Base-by-base conservation (phyloP, 2,329 filamentous ascomycete species). In the Penicillium polonicum region DNA sequence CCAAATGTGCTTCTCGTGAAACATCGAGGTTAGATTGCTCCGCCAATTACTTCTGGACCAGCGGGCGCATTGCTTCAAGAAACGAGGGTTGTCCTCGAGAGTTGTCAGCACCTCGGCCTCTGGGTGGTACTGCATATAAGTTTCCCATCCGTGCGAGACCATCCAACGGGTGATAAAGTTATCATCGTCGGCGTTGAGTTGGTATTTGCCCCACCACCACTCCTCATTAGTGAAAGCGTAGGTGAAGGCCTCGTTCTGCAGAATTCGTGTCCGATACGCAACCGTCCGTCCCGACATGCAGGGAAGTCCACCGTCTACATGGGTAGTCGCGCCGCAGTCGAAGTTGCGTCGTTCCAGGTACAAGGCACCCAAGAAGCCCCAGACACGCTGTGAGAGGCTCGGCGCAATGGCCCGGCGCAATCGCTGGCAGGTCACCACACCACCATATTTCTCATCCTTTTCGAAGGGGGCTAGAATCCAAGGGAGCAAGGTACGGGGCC, bases 11-110 rank as follows among this genome's bases (percentile, higher is more conserved):
- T 88, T 82, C 77, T 97, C 93, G 63, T 85, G 85, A 63, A 93
- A 83, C 70, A 97, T 82, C 75, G 91, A 97, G 52, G 91, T 97
- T 76, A 91, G 88, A 76, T 97, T 97, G 80, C 92, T 96, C 72
- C 93, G 85, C 93, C 93, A 97, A 77, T 97, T 97, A 81, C 92
- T 97, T 70, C 93, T 87, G 43, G 94, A 92, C 93, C 93, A 97
- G 48, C 93, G 85, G 46, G 93, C 86, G 76, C 93, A 97, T 77
- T 97, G 93, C 72, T 91, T 93, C 62, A 97, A 80, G 71, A 96
- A 97, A 71, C 92, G 95, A 56, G 83, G 80, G 72, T 92, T 89
- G 73, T 93, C 90, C 75, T 97, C 93, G 41, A 97, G 82, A 3
- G 92, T 97, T 27, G 93, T 97, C 79, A 94, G 88, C 60, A 97